These are phyloP conservation scores for Cetraspora pellucida DNA, from an alignment of 192 early-diverging fungal species.

Conservation along the genomic window DNA sequence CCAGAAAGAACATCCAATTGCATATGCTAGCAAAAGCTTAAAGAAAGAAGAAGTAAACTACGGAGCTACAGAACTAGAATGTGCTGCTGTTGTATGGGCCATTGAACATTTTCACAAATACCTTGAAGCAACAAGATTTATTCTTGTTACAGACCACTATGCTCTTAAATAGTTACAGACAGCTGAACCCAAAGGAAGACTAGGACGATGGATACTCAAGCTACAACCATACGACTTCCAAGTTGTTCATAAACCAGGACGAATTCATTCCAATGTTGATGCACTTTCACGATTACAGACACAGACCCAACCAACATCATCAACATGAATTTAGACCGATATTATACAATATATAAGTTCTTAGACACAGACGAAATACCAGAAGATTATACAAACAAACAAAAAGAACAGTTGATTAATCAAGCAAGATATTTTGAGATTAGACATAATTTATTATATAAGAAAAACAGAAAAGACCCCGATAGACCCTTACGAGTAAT, in stretches of 20 bases:
- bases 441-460: too few relatives aligned
- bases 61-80: constrained; percentile 38
- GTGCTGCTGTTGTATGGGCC: constrained; percentile 41
- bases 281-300: not conserved
- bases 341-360: too few relatives aligned
- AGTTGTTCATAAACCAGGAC: not conserved
- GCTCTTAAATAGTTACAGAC: constrained; percentile 26
- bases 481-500: not conserved
- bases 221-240: not conserved
- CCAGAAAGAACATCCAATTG: not conserved
- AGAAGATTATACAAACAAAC: too few relatives aligned
- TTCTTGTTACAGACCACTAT: constrained; percentile 42
- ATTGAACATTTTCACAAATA: constrained; percentile 37
- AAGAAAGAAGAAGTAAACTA: constrained; percentile 32
- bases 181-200: not conserved
- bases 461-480: too few relatives aligned
- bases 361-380: too few relatives aligned
- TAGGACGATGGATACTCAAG: too few relatives aligned
- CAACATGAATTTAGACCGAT: too few relatives aligned
- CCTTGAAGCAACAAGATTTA: constrained; percentile 33
- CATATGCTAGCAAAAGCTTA: constrained; percentile 19
- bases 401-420: too few relatives aligned
- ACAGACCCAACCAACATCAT: too few relatives aligned
- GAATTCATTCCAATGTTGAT: not conserved
- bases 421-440: too few relatives aligned